Base-by-base conservation (phyloP, 176 grass and related monocot species). In the Thalia dealbata region DNA sequence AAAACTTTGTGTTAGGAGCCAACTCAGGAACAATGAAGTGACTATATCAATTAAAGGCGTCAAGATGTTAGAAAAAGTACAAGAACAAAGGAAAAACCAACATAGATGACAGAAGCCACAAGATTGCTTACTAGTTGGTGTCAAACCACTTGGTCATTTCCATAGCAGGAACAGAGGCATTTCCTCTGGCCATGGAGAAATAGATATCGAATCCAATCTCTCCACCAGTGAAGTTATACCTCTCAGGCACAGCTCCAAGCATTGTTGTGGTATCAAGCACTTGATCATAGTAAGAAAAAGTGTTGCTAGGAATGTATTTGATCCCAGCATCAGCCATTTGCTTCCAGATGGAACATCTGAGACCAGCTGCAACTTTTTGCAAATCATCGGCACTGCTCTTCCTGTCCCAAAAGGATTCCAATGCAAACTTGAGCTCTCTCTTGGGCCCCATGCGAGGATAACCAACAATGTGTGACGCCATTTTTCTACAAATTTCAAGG, bases 111-210 rank as follows among this genome's bases (percentile, higher is more conserved):
- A 42, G 5, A 41, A 52, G 10, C 21, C 19, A 35, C 13, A 45
- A 45, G 7, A 60, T 29, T 19, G 73, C 92, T 89, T 84, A 96
- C 92, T 96, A 96, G 89, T 96, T 96, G 75, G 92, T 96, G 75
- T 96, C 92, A 24, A 96, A 96, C 92, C 92, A 96, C 84, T 96
- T 96, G 77, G 92, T 96, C 92, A 96, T 96, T 78, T 96, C 92
- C 92, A 96, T 92, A 83, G 92, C 92, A 74, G 89, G 89, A 45
- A 89, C 84, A 35, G 89, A 87, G 64, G 89, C 89, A 61, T 89
- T 96, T 14, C 92, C 89, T 74, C 92, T 96, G 51, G 92, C 92
- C 92, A 96, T 96, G 4, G 92, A 96, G 86, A 96, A 96, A 77
- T 83, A 96, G 30, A 82, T 87, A 70, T 86, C 82, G 5, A 86